Conservation (phyloP, 306 rosid species). For the Quercus parvula region DNA sequence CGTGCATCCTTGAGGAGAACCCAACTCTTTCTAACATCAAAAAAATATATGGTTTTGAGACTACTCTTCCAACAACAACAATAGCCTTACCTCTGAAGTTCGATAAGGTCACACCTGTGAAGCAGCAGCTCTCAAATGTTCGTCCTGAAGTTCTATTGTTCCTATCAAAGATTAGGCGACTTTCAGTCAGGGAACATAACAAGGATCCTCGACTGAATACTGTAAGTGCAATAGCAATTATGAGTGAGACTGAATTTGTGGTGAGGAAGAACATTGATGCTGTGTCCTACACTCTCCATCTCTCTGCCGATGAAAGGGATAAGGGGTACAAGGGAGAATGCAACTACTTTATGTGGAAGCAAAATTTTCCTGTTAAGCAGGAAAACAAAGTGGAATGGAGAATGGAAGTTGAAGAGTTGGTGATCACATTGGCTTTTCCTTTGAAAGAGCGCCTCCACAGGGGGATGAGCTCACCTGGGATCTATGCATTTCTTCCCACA, state of each 20-base stretch:
- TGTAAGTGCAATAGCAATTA: slow-evolving; percentile 46
- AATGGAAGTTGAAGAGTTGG: slow-evolving; percentile 53
- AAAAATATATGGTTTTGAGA: slow-evolving; percentile 39
- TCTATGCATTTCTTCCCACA: slow-evolving; percentile 76
- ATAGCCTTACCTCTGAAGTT: slow-evolving; percentile 62
- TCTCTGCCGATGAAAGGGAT: slow-evolving; percentile 36
- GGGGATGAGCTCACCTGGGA: slow-evolving; percentile 48
- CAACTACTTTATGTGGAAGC: slow-evolving; percentile 64
- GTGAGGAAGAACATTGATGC: slow-evolving; percentile 63
- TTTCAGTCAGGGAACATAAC: slow-evolving; percentile 54
- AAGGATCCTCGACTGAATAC: slow-evolving; percentile 32
- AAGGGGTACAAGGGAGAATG: slow-evolving; percentile 27
- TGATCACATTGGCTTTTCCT: slow-evolving; percentile 68
- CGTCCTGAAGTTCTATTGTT: slow-evolving; percentile 69
- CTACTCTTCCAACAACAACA: slow-evolving; percentile 53
- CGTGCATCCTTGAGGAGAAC: no score
- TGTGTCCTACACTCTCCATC: slow-evolving; percentile 58
- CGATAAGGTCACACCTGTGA: slow-evolving; percentile 59
- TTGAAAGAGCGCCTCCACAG: slow-evolving; percentile 39
- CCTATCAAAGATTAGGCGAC: slow-evolving; percentile 60
- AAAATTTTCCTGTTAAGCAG: slow-evolving; percentile 52
- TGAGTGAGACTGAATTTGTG: slow-evolving; percentile 39
- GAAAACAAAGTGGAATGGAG: slow-evolving; percentile 53
- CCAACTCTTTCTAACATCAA: slow-evolving; percentile 42
- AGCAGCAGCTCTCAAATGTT: slow-evolving; percentile 58